Evolutionary conservation across 768 basidiomycete species (phyloP), one percentile per base, ranked within the genome.

Genomic region (Leccinum uliginosum): DNA sequence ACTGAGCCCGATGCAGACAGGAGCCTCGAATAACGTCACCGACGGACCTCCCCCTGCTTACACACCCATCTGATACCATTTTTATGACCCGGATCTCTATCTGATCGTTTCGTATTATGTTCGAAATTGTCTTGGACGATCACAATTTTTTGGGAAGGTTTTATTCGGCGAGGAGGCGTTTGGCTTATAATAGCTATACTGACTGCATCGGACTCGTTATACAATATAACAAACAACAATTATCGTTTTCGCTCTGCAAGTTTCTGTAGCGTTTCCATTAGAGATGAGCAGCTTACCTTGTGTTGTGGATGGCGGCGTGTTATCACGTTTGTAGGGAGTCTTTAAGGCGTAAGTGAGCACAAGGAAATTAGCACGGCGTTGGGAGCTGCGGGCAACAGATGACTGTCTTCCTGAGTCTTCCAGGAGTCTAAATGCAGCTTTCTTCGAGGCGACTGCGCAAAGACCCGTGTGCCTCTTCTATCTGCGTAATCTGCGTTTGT

Each of bases 31-130:
- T n/a, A 51, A 32, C 24, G 17, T 19, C 6, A 24, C 43, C 21
- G 57, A 50, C 2, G 70, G 68, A 2, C 59, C 68, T 27, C 68
- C 68, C 11, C 68, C 68, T 12, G 64, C 70, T 27, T 70, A 70
- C 12, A 72, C 68, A 19, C 60, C 62, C 14, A 4, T 59, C 2
- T 62, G 27, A 70, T 14, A n/a, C 3, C 49, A 7, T 21, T 27
- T 29, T 19, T 50, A 38, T 1, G 19, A n/a, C 47, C 32, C 10
- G n/a, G n/a, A 3, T 21, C 9, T 44, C 15, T 45, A 10, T 53
- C 21, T 17, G 6, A 47, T 19, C 19, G 17, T n/a, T 40, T 15
- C 38, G 8, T 1, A 58, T 4, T 26, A 3, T 15, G n/a, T 32
- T 34, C 38, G 34, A 21, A 30, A n/a, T 12, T 23, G 10, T 30